phyloP scores from a whole-genome alignment of 768 basidiomycete genomes.

The Rhodotorula toruloides region DNA sequence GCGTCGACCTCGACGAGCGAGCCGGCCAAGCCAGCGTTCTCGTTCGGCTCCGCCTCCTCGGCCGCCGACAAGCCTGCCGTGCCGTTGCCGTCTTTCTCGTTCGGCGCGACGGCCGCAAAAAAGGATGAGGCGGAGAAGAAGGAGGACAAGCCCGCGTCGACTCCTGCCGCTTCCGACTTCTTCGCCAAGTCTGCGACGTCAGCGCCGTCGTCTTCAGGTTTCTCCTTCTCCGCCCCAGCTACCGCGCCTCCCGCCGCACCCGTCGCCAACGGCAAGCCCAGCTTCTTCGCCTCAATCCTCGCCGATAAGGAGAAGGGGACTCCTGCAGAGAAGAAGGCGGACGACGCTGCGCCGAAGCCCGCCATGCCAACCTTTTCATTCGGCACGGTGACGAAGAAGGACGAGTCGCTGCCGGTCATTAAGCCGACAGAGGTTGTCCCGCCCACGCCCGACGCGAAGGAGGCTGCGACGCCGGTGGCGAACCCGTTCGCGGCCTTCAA shows the following conservation, averaged over 20 bases:
- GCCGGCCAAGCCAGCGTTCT: constrained; percentile 6
- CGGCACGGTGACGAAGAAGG: background rate
- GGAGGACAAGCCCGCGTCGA: constrained; percentile 18
- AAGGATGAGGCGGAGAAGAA: background rate
- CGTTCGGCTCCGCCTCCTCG: constrained; percentile 7
- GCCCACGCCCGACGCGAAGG: background rate
- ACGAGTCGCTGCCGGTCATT: background rate
- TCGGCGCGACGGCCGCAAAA: background rate
- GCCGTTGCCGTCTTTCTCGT: constrained; percentile 7
- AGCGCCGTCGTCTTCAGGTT: background rate
- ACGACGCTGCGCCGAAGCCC: background rate
- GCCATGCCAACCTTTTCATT: constrained; percentile 17
- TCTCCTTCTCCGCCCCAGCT: constrained; percentile 25
- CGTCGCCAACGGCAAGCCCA: constrained; percentile 41
- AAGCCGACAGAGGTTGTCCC: constrained; percentile 18
- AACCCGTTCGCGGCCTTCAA: constrained; percentile 39
- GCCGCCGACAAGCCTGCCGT: background rate
- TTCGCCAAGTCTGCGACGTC: constrained; percentile 10
- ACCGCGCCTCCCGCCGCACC: background rate
- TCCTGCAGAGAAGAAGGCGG: no score
- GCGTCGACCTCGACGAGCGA: background rate
- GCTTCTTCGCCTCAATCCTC: constrained; percentile 65
- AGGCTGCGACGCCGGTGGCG: background rate
- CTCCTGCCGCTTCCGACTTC: constrained; percentile 32
- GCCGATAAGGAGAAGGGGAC: constrained; percentile 12